phyloP scores from a whole-genome alignment of 2,329 filamentous ascomycete genomes.

The Neonectria neomacrospora region DNA sequence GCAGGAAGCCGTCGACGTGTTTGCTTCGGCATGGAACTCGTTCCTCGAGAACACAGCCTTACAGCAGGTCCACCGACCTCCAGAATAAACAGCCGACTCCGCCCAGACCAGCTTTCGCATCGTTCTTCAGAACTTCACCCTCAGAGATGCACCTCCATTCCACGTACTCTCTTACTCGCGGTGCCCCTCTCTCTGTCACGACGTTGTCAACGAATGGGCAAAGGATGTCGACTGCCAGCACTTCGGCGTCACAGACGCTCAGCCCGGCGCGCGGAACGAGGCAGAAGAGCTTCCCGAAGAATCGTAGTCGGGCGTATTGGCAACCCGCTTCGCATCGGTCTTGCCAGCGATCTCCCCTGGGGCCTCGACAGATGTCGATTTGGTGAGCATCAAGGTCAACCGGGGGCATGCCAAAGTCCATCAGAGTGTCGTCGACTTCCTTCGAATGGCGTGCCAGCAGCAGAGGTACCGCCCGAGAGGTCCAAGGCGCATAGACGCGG shows the following conservation, averaged over 20 bases:
- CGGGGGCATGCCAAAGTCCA: not conserved
- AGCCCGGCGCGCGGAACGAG: not conserved
- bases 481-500: not conserved
- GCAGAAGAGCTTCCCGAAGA: not conserved
- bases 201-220: not conserved
- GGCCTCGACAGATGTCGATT: not conserved
- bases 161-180: conserved; percentile 2
- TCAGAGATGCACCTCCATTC: not conserved
- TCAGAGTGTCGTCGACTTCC: conserved; percentile 1
- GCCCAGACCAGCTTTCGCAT: not conserved
- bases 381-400: not conserved
- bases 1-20: not conserved
- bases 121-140: not conserved
- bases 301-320: not conserved
- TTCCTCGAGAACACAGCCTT: not conserved
- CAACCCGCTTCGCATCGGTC: not conserved
- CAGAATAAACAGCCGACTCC: not conserved
- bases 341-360: not conserved
- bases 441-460: conserved; percentile 7
- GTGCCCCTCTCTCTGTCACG: not conserved
- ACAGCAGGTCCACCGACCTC: not conserved
- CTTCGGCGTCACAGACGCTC: not conserved
- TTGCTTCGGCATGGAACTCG: not conserved
- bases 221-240: not conserved
- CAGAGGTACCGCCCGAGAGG: not conserved